phyloP scores from a whole-genome alignment of 2,329 filamentous ascomycete genomes.

The Fusarium incarnatum region DNA sequence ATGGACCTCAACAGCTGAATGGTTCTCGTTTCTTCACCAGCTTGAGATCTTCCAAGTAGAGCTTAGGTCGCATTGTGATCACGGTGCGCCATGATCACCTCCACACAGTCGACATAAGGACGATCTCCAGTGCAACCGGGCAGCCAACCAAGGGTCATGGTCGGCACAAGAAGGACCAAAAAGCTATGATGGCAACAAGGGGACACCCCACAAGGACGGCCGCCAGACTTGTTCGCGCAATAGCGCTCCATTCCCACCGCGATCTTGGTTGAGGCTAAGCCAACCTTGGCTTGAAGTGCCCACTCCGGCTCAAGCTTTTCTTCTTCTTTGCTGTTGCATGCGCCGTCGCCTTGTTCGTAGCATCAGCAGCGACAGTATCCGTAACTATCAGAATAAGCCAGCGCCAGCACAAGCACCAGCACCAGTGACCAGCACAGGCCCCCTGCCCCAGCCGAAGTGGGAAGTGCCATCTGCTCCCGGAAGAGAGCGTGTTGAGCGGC shows the following conservation, averaged over 20 bases:
- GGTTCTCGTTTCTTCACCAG: conserved; percentile 23
- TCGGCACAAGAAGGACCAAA: conserved; percentile 32
- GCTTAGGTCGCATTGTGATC: conserved; percentile 25
- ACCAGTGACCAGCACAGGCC: conserved; percentile 26
- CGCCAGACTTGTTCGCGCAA: conserved; percentile 48
- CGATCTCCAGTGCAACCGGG: conserved; percentile 38
- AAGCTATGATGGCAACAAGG: conserved; percentile 30
- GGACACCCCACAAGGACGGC: conserved; percentile 42
- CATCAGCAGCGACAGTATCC: conserved; percentile 14
- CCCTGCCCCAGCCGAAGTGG: conserved; percentile 32
- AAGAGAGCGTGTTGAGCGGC: conserved; percentile 21
- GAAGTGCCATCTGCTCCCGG: conserved; percentile 40
- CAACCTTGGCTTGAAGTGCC: conserved; percentile 35
- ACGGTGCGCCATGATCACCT: conserved; percentile 43
- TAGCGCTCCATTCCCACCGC: conserved; percentile 46
- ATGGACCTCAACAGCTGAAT: conserved; percentile 31
- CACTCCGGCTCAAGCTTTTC: conserved; percentile 45
- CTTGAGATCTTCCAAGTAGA: conserved; percentile 25
- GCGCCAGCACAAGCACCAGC: conserved; percentile 14
- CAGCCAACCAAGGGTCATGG: conserved; percentile 40
- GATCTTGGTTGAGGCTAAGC: conserved; percentile 44
- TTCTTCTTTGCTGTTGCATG: conserved; percentile 30
- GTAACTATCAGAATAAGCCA: background rate
- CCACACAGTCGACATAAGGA: conserved; percentile 45
- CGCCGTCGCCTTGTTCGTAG: conserved; percentile 31